Evolutionary conservation across 2,329 filamentous ascomycete genomes (phyloP).

Genomic region (Aulographum hederae): DNA sequence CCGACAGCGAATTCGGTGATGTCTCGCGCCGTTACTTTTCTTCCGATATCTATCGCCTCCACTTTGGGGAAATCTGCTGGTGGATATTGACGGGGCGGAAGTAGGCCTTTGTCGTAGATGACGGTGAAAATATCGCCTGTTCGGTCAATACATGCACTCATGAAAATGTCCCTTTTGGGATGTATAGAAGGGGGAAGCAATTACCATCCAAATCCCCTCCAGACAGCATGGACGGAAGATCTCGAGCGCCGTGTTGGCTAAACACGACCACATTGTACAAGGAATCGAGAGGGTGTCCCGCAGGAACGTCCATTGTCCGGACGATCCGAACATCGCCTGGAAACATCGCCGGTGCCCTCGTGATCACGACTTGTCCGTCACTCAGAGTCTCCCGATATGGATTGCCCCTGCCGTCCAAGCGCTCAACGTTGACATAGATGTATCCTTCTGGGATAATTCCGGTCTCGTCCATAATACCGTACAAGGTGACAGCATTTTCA

Average conservation of each 20-base stretch:
- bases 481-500: constrained; percentile 51
- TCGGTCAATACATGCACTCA: too few relatives aligned
- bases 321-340: constrained; percentile 62
- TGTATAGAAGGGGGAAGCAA: too few relatives aligned
- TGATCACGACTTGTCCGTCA: constrained; percentile 40
- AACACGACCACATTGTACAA: constrained; percentile 65
- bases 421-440: constrained; percentile 27
- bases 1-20: constrained; percentile 70
- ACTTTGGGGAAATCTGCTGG: constrained; percentile 35
- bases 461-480: constrained; percentile 73
- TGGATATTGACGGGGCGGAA: constrained; percentile 41
- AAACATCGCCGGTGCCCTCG: constrained; percentile 64
- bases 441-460: constrained; percentile 46
- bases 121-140: constrained; percentile 65
- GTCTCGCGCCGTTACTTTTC: constrained; percentile 40
- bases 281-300: constrained; percentile 37
- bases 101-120: constrained; percentile 46
- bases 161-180: too few relatives aligned
- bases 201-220: constrained; percentile 77
- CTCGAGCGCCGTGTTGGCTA: constrained; percentile 49
- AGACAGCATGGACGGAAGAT: constrained; percentile 60
- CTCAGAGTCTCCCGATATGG: constrained; percentile 9
- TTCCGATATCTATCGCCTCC: constrained; percentile 30
- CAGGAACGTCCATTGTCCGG: constrained; percentile 38
- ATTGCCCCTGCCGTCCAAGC: too few relatives aligned